Evolutionary conservation across 2,329 filamentous ascomycete genomes (phyloP).

Genomic region (Diplodia sapinea): DNA sequence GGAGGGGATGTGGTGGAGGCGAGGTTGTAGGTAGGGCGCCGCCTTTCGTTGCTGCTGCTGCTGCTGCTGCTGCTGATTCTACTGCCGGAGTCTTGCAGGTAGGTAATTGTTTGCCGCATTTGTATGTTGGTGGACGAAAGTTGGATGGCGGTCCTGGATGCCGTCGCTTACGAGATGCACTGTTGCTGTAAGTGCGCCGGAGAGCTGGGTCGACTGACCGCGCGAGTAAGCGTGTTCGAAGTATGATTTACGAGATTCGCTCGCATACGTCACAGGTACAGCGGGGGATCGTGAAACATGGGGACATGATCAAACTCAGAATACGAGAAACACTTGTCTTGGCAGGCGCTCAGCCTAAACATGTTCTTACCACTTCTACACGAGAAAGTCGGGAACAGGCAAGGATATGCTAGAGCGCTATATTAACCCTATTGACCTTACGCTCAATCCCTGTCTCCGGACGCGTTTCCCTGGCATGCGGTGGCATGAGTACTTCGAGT

Average conservation of each 20-base stretch:
- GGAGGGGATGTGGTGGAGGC: not conserved
- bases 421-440: not conserved
- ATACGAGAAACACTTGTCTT: constrained; percentile 6
- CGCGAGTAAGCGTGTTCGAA: not conserved
- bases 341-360: constrained; percentile 2
- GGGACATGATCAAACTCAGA: not conserved
- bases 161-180: not conserved
- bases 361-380: not conserved
- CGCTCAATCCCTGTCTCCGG: not conserved
- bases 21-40: not conserved
- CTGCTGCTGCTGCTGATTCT: too few relatives aligned
- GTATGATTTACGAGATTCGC: not conserved
- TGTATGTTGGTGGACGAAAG: too few relatives aligned
- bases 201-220: not conserved
- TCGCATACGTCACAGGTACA: not conserved
- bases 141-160: not conserved
- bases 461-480: not conserved
- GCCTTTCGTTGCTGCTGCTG: too few relatives aligned
- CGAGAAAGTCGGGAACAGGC: not conserved
- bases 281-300: not conserved
- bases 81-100: too few relatives aligned
- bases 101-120: too few relatives aligned
- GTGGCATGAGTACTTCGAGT: not conserved
- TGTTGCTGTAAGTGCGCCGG: too few relatives aligned
- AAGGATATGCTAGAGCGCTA: not conserved